A percentile compares a stretch with the other conserved stretches of the same genome.
phyloP scores from a whole-genome alignment of 192 early-diverging fungal species.

The Paraglomus brasilianum region DNA sequence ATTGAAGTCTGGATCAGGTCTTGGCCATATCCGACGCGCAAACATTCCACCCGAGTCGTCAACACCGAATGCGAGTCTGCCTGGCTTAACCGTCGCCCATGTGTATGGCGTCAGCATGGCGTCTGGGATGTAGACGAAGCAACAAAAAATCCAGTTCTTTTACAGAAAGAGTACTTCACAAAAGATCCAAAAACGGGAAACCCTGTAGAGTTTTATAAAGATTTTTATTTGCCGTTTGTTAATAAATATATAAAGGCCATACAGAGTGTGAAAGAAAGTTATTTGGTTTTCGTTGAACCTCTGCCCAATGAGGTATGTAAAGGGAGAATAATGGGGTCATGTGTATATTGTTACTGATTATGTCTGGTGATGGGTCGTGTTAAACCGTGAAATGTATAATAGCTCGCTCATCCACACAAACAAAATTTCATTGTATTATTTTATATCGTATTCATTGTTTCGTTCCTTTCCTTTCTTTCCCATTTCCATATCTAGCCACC shows the following conservation, averaged over 20 bases:
- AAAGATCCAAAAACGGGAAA: slow-evolving; percentile 56
- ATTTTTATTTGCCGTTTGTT: slow-evolving; percentile 78
- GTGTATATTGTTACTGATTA: background rate
- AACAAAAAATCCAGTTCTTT: slow-evolving; percentile 49
- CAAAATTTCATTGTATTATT: background rate
- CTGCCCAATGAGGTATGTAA: slow-evolving; percentile 68
- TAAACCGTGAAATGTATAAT: background rate
- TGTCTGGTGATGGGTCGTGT: too few species aligned
- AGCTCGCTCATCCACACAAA: background rate
- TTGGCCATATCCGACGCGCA: slow-evolving; percentile 73
- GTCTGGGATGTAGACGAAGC: slow-evolving; percentile 64
- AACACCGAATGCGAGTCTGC: slow-evolving; percentile 59
- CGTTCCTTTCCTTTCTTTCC: background rate
- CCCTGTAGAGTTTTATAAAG: slow-evolving; percentile 59
- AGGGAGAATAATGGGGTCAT: background rate
- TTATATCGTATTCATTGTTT: background rate
- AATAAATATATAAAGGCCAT: slow-evolving; percentile 63
- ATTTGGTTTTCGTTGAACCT: slow-evolving; percentile 75
- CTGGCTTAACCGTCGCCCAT: slow-evolving; percentile 60
- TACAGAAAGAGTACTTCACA: slow-evolving; percentile 67
- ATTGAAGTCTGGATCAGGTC: slow-evolving; percentile 75
- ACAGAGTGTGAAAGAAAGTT: slow-evolving; percentile 48
- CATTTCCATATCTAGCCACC: slow-evolving; percentile 34
- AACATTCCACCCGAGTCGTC: slow-evolving; percentile 50
- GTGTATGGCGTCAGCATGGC: slow-evolving; percentile 77